A percentile compares a stretch with the other conserved stretches of the same genome.
phyloP scores from a whole-genome alignment of 768 basidiomycete genomes.

The Lactarius psammicola region DNA sequence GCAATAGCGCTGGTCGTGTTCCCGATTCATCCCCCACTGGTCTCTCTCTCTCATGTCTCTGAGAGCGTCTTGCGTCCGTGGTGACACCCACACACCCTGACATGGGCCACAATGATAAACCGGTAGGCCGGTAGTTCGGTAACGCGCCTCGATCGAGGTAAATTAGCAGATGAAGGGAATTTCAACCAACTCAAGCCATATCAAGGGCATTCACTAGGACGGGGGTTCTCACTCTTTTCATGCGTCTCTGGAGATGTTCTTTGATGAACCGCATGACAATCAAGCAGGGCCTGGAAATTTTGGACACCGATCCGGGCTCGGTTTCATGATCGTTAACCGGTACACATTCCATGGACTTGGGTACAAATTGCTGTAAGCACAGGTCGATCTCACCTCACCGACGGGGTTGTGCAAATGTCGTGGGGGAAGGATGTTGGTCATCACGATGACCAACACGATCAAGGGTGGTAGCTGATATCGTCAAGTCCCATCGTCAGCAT shows the following conservation, averaged over 20 bases:
- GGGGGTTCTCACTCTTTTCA: not conserved
- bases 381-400: not conserved
- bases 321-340: not conserved
- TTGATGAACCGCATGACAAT: slow-evolving; percentile 1
- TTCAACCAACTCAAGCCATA: not conserved
- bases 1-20: not conserved
- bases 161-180: not conserved
- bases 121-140: not conserved
- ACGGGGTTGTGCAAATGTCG: not conserved
- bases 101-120: not conserved
- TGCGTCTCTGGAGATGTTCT: not conserved
- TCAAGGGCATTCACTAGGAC: not conserved
- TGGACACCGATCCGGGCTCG: not conserved
- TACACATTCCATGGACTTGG: not conserved
- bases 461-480: not conserved
- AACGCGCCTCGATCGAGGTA: not conserved
- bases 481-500: not conserved
- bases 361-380: not conserved
- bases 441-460: not conserved
- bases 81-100: not conserved
- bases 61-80: not conserved
- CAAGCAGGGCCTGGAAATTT: not conserved
- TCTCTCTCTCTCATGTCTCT: not conserved
- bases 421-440: not conserved
- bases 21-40: not conserved